A percentile compares a stretch with the other conserved stretches of the same genome.
phyloP scores from a whole-genome alignment of 768 basidiomycete species.

The Leccinum subtestaceum region DNA sequence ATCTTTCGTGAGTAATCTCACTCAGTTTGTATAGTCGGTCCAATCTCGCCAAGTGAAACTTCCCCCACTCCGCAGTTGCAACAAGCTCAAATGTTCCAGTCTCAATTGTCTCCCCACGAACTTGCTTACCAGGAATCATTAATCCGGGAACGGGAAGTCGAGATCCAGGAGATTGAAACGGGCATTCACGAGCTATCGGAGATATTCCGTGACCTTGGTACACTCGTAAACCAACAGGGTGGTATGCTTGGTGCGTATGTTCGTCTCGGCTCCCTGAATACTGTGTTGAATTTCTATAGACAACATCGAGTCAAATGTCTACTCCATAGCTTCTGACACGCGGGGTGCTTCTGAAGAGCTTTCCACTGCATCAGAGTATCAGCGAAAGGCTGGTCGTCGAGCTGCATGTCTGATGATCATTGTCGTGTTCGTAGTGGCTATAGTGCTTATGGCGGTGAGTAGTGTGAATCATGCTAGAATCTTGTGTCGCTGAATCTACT shows the following conservation, averaged over 20 bases:
- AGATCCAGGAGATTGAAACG: slow-evolving; percentile 94
- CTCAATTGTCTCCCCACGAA: slow-evolving; percentile 83
- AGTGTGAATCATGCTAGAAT: background rate
- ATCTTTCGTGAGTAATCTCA: slow-evolving; percentile 19
- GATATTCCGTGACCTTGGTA: slow-evolving; percentile 95
- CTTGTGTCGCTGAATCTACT: background rate
- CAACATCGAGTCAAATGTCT: slow-evolving; percentile 93
- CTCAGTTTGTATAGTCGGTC: background rate
- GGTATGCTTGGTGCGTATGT: slow-evolving; percentile 78
- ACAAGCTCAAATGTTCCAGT: slow-evolving; percentile 67
- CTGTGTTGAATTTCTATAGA: slow-evolving; percentile 45
- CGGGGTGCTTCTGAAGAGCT: slow-evolving; percentile 83
- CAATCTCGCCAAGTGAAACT: slow-evolving; percentile 30
- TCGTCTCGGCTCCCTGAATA: background rate
- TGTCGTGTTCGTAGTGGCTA: slow-evolving; percentile 77
- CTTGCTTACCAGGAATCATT: slow-evolving; percentile 94
- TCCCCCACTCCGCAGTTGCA: slow-evolving; percentile 54
- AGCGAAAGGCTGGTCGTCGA: slow-evolving; percentile 87
- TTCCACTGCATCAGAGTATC: slow-evolving; percentile 86
- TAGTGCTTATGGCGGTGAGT: slow-evolving; percentile 91
- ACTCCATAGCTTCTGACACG: slow-evolving; percentile 81
- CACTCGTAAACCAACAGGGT: slow-evolving; percentile 91
- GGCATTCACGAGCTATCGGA: slow-evolving; percentile 95
- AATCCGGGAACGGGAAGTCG: slow-evolving; percentile 76
- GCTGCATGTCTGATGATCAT: slow-evolving; percentile 90